Evolutionary conservation across 1,284 basidiomycete species (phyloP).

Genomic region (Apiotrichum laibachii): DNA sequence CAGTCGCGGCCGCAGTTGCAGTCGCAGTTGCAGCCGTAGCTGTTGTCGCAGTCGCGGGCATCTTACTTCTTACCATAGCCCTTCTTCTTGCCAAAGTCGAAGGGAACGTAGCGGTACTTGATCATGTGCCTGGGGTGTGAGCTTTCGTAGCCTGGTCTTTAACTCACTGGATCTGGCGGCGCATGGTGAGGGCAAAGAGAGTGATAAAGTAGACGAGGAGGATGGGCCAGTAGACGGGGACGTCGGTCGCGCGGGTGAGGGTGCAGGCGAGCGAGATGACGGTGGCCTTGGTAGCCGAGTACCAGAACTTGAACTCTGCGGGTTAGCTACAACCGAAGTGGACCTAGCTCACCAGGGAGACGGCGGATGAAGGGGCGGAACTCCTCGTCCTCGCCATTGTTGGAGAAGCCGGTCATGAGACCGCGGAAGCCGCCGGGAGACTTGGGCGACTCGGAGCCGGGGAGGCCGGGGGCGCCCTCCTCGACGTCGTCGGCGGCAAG

Average conservation of each 20-base stretch:
- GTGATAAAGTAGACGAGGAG: slow-evolving; percentile 88
- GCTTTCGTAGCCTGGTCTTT: background rate
- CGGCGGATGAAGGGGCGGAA: slow-evolving; percentile 95
- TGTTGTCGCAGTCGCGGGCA: background rate
- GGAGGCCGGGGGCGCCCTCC: slow-evolving; percentile 68
- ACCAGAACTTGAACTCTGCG: slow-evolving; percentile 60
- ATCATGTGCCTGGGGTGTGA: slow-evolving; percentile 79
- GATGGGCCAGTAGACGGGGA: slow-evolving; percentile 98
- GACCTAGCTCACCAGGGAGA: slow-evolving; percentile 69
- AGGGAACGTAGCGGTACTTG: slow-evolving; percentile 79
- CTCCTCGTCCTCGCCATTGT: slow-evolving; percentile 64
- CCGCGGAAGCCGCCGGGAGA: slow-evolving; percentile 41
- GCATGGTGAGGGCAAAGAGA: slow-evolving; percentile 84
- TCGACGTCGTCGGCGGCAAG: slow-evolving; percentile 91
- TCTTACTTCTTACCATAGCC: slow-evolving; percentile 46
- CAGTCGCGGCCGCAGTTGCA: too few relatives aligned
- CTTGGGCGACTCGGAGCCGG: slow-evolving; percentile 37
- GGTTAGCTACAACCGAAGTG: slow-evolving; percentile 1
- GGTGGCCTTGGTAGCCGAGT: slow-evolving; percentile 86
- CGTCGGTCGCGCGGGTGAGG: slow-evolving; percentile 76
- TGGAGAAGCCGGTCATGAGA: slow-evolving; percentile 43
- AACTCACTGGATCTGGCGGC: slow-evolving; percentile 85
- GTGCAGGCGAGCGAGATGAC: slow-evolving; percentile 76
- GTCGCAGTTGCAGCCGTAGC: too few relatives aligned
- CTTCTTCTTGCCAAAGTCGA: slow-evolving; percentile 49